phyloP scores from a whole-genome alignment of 1,284 basidiomycete species.

The Cutaneotrichosporon sp. region DNA sequence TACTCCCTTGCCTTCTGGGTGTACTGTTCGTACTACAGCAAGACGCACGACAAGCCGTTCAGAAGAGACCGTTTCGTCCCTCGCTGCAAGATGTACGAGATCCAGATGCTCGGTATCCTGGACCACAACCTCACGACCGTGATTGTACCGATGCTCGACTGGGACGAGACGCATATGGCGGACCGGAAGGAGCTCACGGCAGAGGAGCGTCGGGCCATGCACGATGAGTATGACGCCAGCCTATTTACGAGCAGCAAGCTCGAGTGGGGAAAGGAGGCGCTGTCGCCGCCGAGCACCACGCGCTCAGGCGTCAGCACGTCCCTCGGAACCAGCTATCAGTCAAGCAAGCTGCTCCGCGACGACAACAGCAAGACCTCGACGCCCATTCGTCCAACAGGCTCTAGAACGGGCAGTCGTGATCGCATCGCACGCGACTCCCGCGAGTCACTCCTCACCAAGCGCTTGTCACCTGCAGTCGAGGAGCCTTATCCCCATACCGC shows the following conservation, averaged over 20 bases:
- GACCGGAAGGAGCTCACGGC: conserved; percentile 21
- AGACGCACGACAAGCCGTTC: conserved; percentile 63
- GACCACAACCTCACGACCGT: conserved; percentile 87
- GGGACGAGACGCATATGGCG: conserved; percentile 33
- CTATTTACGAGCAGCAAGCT: conserved; percentile 30
- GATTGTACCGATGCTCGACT: conserved; percentile 68
- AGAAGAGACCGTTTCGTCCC: conserved; percentile 85
- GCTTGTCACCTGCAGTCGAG: conserved; percentile 17
- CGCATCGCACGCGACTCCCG: not conserved
- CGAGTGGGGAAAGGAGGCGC: conserved; percentile 8
- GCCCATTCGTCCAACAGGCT: not conserved
- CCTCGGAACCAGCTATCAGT: conserved; percentile 42
- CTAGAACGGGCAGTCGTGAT: not conserved
- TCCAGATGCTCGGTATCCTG: conserved; percentile 85
- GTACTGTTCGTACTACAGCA: conserved; percentile 52
- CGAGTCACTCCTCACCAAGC: conserved; percentile 9
- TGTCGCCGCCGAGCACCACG: conserved; percentile 13
- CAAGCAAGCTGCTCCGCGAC: conserved; percentile 31
- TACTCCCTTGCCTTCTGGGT: conserved; percentile 53
- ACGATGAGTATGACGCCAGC: conserved; percentile 42
- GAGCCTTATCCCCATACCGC: conserved; percentile 16
- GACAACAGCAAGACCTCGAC: conserved; percentile 5
- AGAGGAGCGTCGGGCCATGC: conserved; percentile 34
- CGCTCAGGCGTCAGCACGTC: conserved; percentile 14
- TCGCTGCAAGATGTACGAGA: conserved; percentile 89